A percentile compares a stretch with the other conserved stretches of the same genome.
Conservation (phyloP, 495 filamentous ascomycete species). For the Penicillium bovifimosum region DNA sequence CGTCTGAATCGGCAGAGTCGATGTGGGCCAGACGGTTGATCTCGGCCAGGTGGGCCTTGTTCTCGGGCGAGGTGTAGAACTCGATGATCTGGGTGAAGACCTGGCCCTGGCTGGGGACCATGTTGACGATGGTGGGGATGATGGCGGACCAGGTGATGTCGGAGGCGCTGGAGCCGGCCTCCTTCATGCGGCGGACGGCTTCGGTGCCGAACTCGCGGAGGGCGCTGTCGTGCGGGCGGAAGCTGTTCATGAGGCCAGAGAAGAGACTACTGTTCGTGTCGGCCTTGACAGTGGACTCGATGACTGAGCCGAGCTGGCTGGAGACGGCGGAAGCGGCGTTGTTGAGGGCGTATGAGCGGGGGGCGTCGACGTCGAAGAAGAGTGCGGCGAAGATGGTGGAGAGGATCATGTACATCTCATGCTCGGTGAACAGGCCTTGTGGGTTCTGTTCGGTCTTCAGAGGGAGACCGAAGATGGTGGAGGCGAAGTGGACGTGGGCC, state of each 20-base stretch:
- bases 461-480: slow-evolving; percentile 66
- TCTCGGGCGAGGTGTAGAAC: slow-evolving; percentile 61
- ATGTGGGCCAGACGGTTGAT: slow-evolving; percentile 52
- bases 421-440: slow-evolving; percentile 67
- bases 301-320: slow-evolving; percentile 54
- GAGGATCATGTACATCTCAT: slow-evolving; percentile 74
- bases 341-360: slow-evolving; percentile 51
- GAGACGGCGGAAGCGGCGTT: slow-evolving; percentile 58
- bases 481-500: slow-evolving; percentile 65
- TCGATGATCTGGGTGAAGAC: slow-evolving; percentile 74
- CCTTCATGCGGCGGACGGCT: slow-evolving; percentile 63
- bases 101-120: slow-evolving; percentile 67
- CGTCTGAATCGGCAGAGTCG: slow-evolving; percentile 43
- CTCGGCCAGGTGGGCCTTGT: slow-evolving; percentile 50
- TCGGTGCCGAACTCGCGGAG: slow-evolving; percentile 63
- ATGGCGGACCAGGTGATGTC: slow-evolving; percentile 74
- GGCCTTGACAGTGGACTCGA: slow-evolving; percentile 62
- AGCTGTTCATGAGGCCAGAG: slow-evolving; percentile 50
- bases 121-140: slow-evolving; percentile 52
- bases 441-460: slow-evolving; percentile 65
- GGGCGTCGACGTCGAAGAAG: slow-evolving; percentile 51
- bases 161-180: slow-evolving; percentile 55
- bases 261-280: slow-evolving; percentile 53
- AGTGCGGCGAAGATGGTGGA: slow-evolving; percentile 57
- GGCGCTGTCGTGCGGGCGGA: slow-evolving; percentile 46